A percentile compares a stretch with the other conserved stretches of the same genome.
These are phyloP conservation scores for Podosphaera leucotricha DNA, from an alignment of 2,329 filamentous ascomycete genomes.

Conservation along the genomic window DNA sequence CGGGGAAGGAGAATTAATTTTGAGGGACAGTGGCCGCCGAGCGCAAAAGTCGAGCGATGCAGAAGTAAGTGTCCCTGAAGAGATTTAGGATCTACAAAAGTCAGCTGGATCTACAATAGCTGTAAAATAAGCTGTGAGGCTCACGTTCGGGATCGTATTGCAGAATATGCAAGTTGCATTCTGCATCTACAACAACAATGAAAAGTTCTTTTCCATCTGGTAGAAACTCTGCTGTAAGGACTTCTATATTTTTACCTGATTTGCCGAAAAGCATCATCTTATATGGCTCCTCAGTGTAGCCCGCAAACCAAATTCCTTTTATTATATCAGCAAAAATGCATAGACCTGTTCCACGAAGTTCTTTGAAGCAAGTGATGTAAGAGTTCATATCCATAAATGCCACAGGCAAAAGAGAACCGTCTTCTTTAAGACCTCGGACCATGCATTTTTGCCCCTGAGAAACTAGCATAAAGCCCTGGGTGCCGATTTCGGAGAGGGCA, in stretches of 20 bases:
- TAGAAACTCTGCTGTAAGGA: conserved; percentile 65
- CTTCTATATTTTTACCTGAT: conserved; percentile 52
- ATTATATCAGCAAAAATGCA: conserved; percentile 74
- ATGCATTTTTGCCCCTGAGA: conserved; percentile 95
- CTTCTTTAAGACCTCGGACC: conserved; percentile 87
- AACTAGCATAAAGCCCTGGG: conserved; percentile 67
- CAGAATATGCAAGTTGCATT: conserved; percentile 68
- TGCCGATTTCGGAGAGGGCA: conserved; percentile 60
- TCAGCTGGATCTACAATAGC: not conserved
- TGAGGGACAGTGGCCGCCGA: conserved; percentile 53
- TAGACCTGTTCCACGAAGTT: conserved; percentile 61
- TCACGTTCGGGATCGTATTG: conserved; percentile 88
- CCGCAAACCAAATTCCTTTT: conserved; percentile 89
- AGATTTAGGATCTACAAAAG: conserved; percentile 57
- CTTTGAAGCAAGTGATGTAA: conserved; percentile 69
- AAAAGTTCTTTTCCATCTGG: conserved; percentile 65
- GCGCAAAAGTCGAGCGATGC: conserved; percentile 69
- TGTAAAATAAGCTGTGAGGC: conserved; percentile 16
- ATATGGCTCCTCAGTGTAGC: conserved; percentile 92
- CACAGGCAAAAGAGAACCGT: conserved; percentile 74
- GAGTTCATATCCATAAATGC: conserved; percentile 97
- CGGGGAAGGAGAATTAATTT: conserved; percentile 55
- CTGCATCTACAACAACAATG: conserved; percentile 61
- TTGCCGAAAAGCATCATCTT: conserved; percentile 87
- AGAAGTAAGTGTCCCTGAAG: conserved; percentile 72